Base-by-base conservation (phyloP, 2,329 filamentous ascomycete genomes). In the Cadophora gregata region DNA sequence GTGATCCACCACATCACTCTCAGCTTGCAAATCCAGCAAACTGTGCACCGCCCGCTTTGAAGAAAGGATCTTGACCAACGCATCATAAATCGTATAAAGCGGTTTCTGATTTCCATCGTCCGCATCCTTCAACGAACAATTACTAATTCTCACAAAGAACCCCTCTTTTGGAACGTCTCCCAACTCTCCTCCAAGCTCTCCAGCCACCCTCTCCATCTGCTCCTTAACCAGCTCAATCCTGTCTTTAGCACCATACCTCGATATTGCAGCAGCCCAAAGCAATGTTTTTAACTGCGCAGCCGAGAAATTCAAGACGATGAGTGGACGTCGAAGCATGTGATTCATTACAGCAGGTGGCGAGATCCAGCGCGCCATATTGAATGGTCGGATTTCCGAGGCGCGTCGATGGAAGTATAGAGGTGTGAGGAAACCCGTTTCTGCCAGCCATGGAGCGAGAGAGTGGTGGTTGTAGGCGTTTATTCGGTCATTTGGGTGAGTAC, bases 361-460 rank as follows among this genome's bases (percentile, higher is more conserved):
- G 16, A 55, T 55, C 50, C 50, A 31, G 14, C 50, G 50, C 27
- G 50, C 50, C 50, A 55, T 55, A n/a, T 55, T 55, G 50, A 55
- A 55, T 31, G 27, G 27, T 55, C 27, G 50, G 14, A 31, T 55
- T n/a, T 55, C 25, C 33, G 31, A 27, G 4, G 50, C 50, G 12
- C 50, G 50, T 31, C 50, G 50, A 27, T 55, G 27, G 25, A 55
- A 55, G 27, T 55, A 55, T 19, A 55, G 50, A 31, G 50, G 27
- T 55, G 27, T 55, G 14, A 55, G 27, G 7, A 55, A 31, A 29
- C 50, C 50, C 3, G 48, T 51, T 27, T 51, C 48, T 29, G 48
- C 48, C 9, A 55, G 25, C 50, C 50, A 55, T 14, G 50, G 25
- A 31, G 50, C 50, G 27, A 55, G 50, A 5, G 50, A 25, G 8